Percentiles rank a stretch among this genome's conserved stretches.
Conservation (phyloP, 2,329 filamentous ascomycete genomes). For the Ciborinia camelliae region DNA sequence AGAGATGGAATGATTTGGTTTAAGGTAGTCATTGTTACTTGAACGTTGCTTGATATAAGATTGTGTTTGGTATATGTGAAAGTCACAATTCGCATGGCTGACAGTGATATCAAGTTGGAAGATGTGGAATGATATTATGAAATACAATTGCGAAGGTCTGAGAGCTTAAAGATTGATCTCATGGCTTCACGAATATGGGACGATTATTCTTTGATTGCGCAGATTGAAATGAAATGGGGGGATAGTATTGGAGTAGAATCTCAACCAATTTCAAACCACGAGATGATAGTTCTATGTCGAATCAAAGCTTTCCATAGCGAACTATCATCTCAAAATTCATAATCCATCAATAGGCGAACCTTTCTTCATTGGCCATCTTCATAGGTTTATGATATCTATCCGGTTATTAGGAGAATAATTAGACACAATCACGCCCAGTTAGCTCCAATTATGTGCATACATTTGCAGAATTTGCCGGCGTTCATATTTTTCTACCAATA, state of each 20-base stretch:
- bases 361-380: neutral
- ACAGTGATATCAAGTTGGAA: neutral
- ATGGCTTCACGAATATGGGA: neutral
- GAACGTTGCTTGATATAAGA: neutral
- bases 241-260: neutral
- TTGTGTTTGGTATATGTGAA: neutral
- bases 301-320: too few relatives aligned
- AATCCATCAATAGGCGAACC: neutral
- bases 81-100: fast-evolving
- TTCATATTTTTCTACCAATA: neutral
- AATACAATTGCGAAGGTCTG: too few relatives aligned
- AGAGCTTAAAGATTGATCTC: neutral
- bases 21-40: neutral
- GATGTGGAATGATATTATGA: too few relatives aligned
- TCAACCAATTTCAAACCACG: fast-evolving
- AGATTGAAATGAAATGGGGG: neutral
- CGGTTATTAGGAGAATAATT: too few relatives aligned
- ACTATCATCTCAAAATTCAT: neutral
- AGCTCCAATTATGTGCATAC: too few relatives aligned
- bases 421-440: too few relatives aligned
- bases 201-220: neutral
- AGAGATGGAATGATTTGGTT: neutral
- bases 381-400: too few relatives aligned
- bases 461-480: neutral
- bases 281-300: neutral